Conservation (phyloP, 2,329 filamentous ascomycete genomes). For the Talaromyces amestolkiae region DNA sequence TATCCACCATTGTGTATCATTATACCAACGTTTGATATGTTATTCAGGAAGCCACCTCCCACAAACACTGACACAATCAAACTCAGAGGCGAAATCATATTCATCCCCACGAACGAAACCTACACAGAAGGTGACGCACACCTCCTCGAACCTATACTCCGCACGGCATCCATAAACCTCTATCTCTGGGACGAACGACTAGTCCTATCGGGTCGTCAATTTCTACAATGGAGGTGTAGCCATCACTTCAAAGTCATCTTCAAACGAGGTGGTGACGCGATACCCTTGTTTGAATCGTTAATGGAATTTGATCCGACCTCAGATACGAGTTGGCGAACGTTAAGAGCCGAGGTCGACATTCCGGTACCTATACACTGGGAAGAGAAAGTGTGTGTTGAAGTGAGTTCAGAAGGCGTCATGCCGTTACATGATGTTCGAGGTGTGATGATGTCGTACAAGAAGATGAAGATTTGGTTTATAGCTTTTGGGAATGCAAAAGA, state of each 20-base stretch:
- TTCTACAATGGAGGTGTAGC: conserved; percentile 4
- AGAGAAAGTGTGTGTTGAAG: neutral
- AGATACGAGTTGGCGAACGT: conserved; percentile 4
- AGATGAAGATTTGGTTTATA: neutral
- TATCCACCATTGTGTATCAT: neutral
- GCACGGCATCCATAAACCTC: conserved; percentile 4
- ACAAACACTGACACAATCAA: neutral
- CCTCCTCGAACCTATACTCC: neutral
- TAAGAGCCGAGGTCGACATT: neutral
- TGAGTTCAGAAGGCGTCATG: neutral
- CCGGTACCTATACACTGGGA: neutral
- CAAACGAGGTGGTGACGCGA: neutral
- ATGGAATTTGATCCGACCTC: neutral
- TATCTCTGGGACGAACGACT: conserved; percentile 10
- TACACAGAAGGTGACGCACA: neutral
- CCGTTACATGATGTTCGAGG: conserved; percentile 8
- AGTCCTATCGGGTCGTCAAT: neutral
- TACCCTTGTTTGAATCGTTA: neutral
- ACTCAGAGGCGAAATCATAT: conserved; percentile 5
- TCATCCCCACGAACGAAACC: conserved; percentile 1
- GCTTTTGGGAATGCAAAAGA: neutral
- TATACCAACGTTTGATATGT: neutral
- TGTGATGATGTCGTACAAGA: neutral
- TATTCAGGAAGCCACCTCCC: neutral
- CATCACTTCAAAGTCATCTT: neutral